Conservation (phyloP, 441 rosid genomes). For the Gossypium schwendimanii region DNA sequence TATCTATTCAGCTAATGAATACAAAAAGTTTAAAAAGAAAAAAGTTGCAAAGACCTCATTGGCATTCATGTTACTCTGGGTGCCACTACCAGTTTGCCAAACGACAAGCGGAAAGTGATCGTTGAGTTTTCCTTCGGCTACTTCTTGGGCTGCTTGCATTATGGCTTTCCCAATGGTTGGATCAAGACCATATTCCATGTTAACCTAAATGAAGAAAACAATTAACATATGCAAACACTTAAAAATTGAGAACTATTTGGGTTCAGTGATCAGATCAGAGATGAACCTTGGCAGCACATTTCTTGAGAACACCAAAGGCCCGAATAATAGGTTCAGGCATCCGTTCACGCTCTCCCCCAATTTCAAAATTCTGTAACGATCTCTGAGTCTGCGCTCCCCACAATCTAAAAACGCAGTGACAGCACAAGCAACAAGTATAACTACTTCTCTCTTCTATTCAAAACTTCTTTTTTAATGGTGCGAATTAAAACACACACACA, state of each 20-base stretch:
- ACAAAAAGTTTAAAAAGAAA: background rate
- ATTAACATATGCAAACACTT: background rate
- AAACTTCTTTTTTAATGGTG: background rate
- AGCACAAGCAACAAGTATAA: background rate
- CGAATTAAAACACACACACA: background rate
- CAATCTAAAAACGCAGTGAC: constrained; percentile 32
- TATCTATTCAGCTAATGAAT: too few relatives aligned
- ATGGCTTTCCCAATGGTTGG: constrained; percentile 77
- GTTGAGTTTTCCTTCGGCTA: constrained; percentile 75
- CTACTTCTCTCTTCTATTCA: background rate
- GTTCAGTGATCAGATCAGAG: background rate
- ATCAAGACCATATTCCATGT: constrained; percentile 86
- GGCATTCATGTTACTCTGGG: constrained; percentile 98
- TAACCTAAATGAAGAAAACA: constrained; percentile 42
- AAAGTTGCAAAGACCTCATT: constrained; percentile 42
- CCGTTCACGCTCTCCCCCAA: constrained; percentile 83
- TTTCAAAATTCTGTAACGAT: constrained; percentile 84
- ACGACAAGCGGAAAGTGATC: constrained; percentile 92
- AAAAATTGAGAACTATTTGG: background rate
- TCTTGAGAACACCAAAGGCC: constrained; percentile 83
- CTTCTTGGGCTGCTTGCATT: constrained; percentile 91
- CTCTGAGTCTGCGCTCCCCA: constrained; percentile 99
- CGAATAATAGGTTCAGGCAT: constrained; percentile 94
- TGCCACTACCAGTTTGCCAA: constrained; percentile 99
- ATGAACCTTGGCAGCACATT: constrained; percentile 83